Percentiles rank a stretch among this genome's conserved stretches.
Conservation (phyloP, 345 rosid species). For the Brassica nigra region DNA sequence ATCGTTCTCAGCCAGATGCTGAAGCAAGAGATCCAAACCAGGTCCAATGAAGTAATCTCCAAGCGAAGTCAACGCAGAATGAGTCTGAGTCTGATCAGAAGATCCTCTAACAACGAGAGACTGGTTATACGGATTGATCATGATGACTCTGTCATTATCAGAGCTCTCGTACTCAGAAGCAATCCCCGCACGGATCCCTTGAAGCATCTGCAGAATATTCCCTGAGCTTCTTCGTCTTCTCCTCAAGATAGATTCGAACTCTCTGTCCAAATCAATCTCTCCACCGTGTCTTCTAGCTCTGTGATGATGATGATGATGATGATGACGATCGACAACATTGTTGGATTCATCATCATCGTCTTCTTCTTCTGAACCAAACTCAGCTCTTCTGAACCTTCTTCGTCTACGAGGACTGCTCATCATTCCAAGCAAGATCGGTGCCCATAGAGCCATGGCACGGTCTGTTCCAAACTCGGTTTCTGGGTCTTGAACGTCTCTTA, state of each 20-base stretch:
- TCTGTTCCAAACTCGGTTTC: conserved; percentile 77
- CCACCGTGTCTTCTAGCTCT: conserved; percentile 48
- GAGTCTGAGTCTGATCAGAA: conserved; percentile 44
- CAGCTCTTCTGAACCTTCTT: conserved; percentile 59
- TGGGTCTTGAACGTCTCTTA: conserved; percentile 33
- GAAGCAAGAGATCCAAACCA: conserved; percentile 77
- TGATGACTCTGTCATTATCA: conserved; percentile 50
- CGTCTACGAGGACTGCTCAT: conserved; percentile 63
- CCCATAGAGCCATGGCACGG: conserved; percentile 78
- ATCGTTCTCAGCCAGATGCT: conserved; percentile 88
- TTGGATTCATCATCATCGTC: conserved; percentile 36
- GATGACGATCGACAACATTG: conserved; percentile 49
- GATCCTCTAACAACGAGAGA: conserved; percentile 46
- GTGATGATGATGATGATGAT: conserved; percentile 37
- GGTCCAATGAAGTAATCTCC: conserved; percentile 89
- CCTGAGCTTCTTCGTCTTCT: conserved; percentile 76
- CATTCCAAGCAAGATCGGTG: conserved; percentile 84
- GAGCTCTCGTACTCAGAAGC: conserved; percentile 62
- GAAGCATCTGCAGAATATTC: conserved; percentile 71
- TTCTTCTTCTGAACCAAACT: conserved; percentile 59
- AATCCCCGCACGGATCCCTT: conserved; percentile 76
- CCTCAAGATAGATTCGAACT: conserved; percentile 62
- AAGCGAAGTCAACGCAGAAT: conserved; percentile 56
- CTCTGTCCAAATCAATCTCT: conserved; percentile 62
- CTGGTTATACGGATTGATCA: conserved; percentile 68